A percentile compares a stretch with the other conserved stretches of the same genome.
phyloP scores from a whole-genome alignment of 139 green algal species.

The Monoraphidium neglectum region DNA sequence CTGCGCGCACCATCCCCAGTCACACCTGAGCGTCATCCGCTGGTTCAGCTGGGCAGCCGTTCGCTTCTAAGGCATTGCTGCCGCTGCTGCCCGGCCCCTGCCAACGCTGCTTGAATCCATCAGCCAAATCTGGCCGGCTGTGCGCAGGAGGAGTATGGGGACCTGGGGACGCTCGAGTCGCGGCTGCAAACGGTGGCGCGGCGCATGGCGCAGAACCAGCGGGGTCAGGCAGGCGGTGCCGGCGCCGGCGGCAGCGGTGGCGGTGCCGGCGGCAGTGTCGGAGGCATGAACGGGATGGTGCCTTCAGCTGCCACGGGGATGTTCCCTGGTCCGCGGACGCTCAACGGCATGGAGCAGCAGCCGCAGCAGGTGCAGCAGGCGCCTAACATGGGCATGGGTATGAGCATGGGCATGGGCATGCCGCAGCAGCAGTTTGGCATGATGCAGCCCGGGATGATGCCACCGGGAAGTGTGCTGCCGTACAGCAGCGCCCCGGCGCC shows the following conservation, averaged over 20 bases:
- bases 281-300: no score
- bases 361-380: conserved; percentile 18
- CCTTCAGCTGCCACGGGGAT: no score
- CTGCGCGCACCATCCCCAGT: background rate
- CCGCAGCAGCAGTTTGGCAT: background rate
- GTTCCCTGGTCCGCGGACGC: no score
- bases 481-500: background rate
- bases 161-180: conserved; percentile 79
- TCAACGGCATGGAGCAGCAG: conserved; percentile 14
- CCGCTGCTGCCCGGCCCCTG: no score
- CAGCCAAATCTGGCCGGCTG: background rate
- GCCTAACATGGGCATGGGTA: background rate
- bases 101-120: no score
- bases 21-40: no score
- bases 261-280: no score
- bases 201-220: conserved; percentile 46
- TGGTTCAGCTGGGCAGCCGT: no score
- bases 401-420: conserved; percentile 15
- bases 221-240: background rate
- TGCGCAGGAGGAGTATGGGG: conserved; percentile 83
- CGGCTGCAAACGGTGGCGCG: conserved; percentile 82
- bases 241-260: background rate
- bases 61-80: no score
- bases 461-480: conserved; percentile 10
- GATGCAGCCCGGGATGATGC: conserved; percentile 21